Evolutionary conservation across 768 basidiomycete species (phyloP).

Genomic region (Pleurotus citrinopileatus): DNA sequence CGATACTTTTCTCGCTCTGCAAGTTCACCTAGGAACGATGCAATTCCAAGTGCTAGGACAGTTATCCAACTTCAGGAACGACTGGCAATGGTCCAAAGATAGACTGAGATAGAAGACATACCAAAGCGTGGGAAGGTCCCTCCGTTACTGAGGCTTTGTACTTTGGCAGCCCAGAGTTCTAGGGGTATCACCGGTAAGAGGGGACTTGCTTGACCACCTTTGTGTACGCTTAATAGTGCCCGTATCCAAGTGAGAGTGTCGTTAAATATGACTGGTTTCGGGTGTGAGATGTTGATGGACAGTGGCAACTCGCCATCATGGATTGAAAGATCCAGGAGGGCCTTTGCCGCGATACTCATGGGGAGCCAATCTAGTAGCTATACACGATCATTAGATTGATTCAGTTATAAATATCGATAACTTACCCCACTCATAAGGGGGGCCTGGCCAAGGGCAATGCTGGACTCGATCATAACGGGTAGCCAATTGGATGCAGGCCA

Average conservation of each 20-base stretch:
- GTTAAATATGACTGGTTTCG: constrained; percentile 22
- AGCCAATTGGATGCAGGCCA: constrained; percentile 35
- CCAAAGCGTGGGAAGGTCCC: background rate
- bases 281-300: constrained; percentile 33
- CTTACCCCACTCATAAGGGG: too few species aligned
- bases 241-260: constrained; percentile 15
- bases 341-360: constrained; percentile 23
- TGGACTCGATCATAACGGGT: constrained; percentile 30
- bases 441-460: constrained; percentile 20
- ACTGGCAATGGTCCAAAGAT: constrained; percentile 12
- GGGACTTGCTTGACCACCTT: background rate
- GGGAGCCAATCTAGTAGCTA: constrained; percentile 34
- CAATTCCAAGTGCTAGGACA: constrained; percentile 16
- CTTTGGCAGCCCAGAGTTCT: constrained; percentile 12
- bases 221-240: constrained; percentile 10
- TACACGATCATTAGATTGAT: too few species aligned
- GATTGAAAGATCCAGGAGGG: constrained; percentile 29
- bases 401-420: too few species aligned
- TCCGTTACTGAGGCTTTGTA: background rate
- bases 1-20: background rate
- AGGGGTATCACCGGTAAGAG: constrained; percentile 18
- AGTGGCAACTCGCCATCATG: constrained; percentile 12
- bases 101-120: constrained; percentile 10
- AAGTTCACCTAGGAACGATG: constrained; percentile 21
- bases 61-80: background rate